Evolutionary conservation across 192 early-diverging fungal species (phyloP).

Genomic region (Coemansia sp.): DNA sequence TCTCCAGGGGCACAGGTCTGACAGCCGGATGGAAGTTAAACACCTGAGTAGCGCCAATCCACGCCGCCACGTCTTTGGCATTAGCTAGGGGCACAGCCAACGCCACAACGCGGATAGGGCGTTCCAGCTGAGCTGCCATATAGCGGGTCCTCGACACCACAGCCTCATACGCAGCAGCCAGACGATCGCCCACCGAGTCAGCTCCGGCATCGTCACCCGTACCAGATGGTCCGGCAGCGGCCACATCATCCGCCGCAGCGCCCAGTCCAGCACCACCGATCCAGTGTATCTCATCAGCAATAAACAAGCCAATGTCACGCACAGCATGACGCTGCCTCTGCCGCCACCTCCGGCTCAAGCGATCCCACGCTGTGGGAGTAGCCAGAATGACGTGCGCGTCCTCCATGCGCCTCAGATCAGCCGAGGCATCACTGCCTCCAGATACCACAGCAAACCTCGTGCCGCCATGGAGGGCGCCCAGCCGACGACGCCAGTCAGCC

Average conservation of each 20-base stretch:
- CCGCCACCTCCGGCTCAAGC: constrained; percentile 92
- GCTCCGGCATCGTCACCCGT: constrained; percentile 88
- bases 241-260: constrained; percentile 72
- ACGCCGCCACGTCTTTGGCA: constrained; percentile 97
- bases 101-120: constrained; percentile 88
- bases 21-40: constrained; percentile 97
- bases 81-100: constrained; percentile 92
- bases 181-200: constrained; percentile 68
- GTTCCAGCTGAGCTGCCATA: constrained; percentile 80
- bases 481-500: constrained; percentile 81
- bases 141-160: constrained; percentile 93
- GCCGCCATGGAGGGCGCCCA: constrained; percentile 80
- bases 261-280: constrained; percentile 78
- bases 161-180: constrained; percentile 90
- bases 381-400: constrained; percentile 89
- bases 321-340: constrained; percentile 94
- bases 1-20: constrained; percentile 91
- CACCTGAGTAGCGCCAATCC: constrained; percentile 88
- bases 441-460: constrained; percentile 81
- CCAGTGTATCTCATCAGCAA: constrained; percentile 94
- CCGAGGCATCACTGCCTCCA: constrained; percentile 83
- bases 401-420: constrained; percentile 88
- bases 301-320: constrained; percentile 83
- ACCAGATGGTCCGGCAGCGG: constrained; percentile 83
- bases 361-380: constrained; percentile 94